These are phyloP conservation scores for Teunomyces lycoperdinae DNA, from an alignment of 805 yeast species.

Conservation along the genomic window DNA sequence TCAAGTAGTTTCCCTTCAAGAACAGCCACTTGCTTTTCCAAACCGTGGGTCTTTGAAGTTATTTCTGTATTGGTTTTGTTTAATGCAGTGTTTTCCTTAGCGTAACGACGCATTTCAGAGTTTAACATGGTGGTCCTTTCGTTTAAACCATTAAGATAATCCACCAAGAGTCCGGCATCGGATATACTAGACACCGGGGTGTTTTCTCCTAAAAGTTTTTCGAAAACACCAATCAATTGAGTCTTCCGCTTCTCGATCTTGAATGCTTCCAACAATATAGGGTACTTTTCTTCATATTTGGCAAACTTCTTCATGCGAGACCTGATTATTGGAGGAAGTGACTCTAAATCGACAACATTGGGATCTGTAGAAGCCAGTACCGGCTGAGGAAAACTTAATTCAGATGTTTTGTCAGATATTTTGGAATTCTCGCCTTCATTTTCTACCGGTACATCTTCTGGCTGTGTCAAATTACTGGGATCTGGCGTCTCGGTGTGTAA, in stretches of 20 bases:
- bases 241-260: slow-evolving; percentile 71
- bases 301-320: slow-evolving; percentile 69
- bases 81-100: slow-evolving; percentile 23
- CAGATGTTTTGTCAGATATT: neutral
- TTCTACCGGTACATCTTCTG: slow-evolving; percentile 37
- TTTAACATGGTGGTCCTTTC: slow-evolving; percentile 59
- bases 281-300: slow-evolving; percentile 90
- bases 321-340: slow-evolving; percentile 55
- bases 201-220: slow-evolving; percentile 65
- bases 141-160: slow-evolving; percentile 62
- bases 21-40: slow-evolving; percentile 6
- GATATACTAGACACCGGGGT: slow-evolving; percentile 78
- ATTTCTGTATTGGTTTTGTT: slow-evolving; percentile 4
- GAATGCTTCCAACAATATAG: slow-evolving; percentile 78
- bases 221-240: slow-evolving; percentile 60
- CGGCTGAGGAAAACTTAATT: neutral
- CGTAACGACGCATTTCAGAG: slow-evolving; percentile 58
- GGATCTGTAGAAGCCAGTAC: slow-evolving; percentile 3
- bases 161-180: slow-evolving; percentile 68
- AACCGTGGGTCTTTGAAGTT: slow-evolving; percentile 3
- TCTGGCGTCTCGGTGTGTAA: slow-evolving; percentile 48
- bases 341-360: slow-evolving; percentile 23
- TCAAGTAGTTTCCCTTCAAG: neutral
- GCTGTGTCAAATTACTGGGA: slow-evolving; percentile 43
- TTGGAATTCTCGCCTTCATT: slow-evolving; percentile 7